Conservation (phyloP, 108 stramenopile genomes). For the Conticribra guillardii region DNA sequence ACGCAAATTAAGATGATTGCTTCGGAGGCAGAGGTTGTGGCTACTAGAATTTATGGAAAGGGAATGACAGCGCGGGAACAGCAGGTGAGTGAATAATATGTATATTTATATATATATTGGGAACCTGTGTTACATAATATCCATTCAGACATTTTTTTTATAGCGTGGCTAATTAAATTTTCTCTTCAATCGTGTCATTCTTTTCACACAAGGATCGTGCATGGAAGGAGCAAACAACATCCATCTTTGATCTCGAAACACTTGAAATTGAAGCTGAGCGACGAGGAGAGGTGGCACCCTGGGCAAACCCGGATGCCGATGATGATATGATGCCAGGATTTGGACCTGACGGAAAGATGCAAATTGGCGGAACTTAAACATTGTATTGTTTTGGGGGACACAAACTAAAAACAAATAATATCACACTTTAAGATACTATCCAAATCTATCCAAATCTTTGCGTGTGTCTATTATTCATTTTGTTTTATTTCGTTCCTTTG, state of each 20-base stretch:
- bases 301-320: slow-evolving; percentile 73
- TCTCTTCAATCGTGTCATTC: slow-evolving; percentile 2
- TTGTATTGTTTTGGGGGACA: too few relatives aligned
- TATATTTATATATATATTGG: too few relatives aligned
- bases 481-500: too few relatives aligned
- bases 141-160: not conserved
- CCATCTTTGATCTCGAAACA: slow-evolving; percentile 87
- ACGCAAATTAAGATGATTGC: slow-evolving; percentile 79
- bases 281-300: slow-evolving; percentile 81
- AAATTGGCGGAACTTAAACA: slow-evolving; percentile 68
- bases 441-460: too few relatives aligned
- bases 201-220: slow-evolving; percentile 83
- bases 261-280: slow-evolving; percentile 88
- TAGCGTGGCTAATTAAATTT: not conserved
- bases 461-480: too few relatives aligned
- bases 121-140: too few relatives aligned
- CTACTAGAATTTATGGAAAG: slow-evolving; percentile 88
- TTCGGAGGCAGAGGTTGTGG: slow-evolving; percentile 87
- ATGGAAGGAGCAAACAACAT: slow-evolving; percentile 87
- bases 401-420: too few relatives aligned
- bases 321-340: slow-evolving; percentile 86
- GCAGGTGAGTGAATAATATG: slow-evolving; percentile 60
- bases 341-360: slow-evolving; percentile 81
- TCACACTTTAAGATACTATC: too few relatives aligned
- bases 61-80: slow-evolving; percentile 86